Evolutionary conservation across 371 early-diverging fungal species (phyloP).

Genomic region (Batrachochytrium dendrobatidis): DNA sequence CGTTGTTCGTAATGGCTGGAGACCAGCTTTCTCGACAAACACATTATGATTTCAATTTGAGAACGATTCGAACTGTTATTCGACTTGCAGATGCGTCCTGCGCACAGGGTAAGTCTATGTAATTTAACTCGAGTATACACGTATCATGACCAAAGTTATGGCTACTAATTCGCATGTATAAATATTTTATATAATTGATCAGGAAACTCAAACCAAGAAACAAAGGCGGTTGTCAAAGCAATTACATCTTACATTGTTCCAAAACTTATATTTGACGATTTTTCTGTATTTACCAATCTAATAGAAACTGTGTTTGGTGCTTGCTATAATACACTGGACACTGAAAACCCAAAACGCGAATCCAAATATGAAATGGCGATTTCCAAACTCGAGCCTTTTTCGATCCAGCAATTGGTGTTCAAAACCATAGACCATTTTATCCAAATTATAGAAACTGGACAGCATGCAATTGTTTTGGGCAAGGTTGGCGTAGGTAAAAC

Average conservation of each 20-base stretch:
- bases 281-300: conserved; percentile 3
- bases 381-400: not conserved
- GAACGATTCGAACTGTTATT: conserved; percentile 1
- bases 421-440: conserved; percentile 1
- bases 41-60: conserved; percentile 6
- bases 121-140: not conserved
- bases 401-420: not conserved
- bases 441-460: conserved; percentile 1
- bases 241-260: not conserved
- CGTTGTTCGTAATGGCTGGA: conserved; percentile 3
- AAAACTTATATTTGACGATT: conserved; percentile 6
- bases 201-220: not conserved
- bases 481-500: conserved; percentile 7
- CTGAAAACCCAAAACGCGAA: not conserved
- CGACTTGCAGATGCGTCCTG: conserved; percentile 3
- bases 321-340: no score
- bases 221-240: not conserved
- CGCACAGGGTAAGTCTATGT: not conserved
- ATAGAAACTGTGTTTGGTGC: not conserved
- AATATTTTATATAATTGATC: no score
- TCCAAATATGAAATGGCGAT: not conserved
- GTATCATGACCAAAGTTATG: no score
- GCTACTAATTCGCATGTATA: no score
- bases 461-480: conserved; percentile 8
- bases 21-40: conserved; percentile 7